Evolutionary conservation across 495 filamentous ascomycete species (phyloP).

Genomic region (Podospora pseudopauciseta): DNA sequence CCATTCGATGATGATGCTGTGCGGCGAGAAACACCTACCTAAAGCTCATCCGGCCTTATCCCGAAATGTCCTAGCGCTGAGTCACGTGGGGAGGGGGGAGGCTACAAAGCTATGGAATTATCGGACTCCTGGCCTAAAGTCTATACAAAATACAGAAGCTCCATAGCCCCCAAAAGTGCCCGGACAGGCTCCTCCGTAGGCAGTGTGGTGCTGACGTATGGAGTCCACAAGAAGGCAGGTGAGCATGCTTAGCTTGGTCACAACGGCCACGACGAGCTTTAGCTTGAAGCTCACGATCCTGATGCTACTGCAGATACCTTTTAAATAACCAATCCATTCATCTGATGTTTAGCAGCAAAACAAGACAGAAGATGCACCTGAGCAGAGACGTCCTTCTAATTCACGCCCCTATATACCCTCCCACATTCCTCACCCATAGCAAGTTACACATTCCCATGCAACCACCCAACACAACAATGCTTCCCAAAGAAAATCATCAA

Average conservation of each 20-base stretch:
- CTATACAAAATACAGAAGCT: too few species aligned
- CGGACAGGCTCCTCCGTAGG: not conserved
- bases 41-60: not conserved
- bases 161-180: too few species aligned
- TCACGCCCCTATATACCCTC: not conserved
- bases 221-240: not conserved
- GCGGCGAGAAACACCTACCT: slow-evolving; percentile 10
- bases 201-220: not conserved
- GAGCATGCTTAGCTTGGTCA: too few species aligned
- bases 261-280: too few species aligned
- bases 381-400: not conserved
- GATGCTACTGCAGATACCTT: not conserved
- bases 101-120: not conserved
- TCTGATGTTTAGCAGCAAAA: not conserved
- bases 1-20: slow-evolving; percentile 12
- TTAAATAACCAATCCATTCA: not conserved
- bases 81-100: slow-evolving; percentile 3
- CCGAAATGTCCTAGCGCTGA: not conserved
- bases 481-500: not conserved
- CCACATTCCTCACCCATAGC: not conserved
- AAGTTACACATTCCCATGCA: not conserved
- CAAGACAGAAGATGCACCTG: not conserved
- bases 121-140: not conserved
- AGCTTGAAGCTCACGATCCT: not conserved
- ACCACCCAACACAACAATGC: not conserved